These are phyloP conservation scores for Aspergillus sp. DNA, from an alignment of 2,329 filamentous ascomycete species.

Conservation along the genomic window DNA sequence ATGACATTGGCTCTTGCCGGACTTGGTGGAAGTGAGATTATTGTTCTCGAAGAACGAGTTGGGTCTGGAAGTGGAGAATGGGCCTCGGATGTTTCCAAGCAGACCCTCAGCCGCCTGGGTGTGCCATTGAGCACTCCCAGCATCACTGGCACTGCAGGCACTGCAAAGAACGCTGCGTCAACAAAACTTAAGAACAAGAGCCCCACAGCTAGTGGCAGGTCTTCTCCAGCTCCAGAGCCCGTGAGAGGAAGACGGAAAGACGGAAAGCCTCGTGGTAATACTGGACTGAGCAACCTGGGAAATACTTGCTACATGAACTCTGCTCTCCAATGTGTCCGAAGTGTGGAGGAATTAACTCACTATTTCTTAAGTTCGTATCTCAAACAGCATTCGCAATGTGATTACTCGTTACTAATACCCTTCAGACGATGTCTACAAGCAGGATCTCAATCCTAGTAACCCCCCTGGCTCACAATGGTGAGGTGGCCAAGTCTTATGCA, in stretches of 20 bases:
- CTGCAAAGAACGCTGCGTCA: conserved; percentile 25
- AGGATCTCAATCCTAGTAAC: conserved; percentile 81
- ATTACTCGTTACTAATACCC: no score
- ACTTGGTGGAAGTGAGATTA: conserved; percentile 65
- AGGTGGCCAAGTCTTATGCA: conserved; percentile 81
- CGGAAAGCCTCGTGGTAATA: conserved; percentile 67
- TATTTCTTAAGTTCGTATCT: conserved; percentile 65
- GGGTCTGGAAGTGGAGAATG: conserved; percentile 53
- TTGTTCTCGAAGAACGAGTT: conserved; percentile 79
- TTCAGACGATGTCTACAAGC: conserved; percentile 60
- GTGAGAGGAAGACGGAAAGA: conserved; percentile 67
- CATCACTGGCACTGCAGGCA: conserved; percentile 27
- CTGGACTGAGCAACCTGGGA: conserved; percentile 83
- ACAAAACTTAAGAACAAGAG: conserved; percentile 35
- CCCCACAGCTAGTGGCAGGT: conserved; percentile 54
- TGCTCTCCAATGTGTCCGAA: conserved; percentile 87
- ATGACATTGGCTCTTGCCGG: conserved; percentile 62
- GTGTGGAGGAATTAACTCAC: conserved; percentile 85
- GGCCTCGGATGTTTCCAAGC: conserved; percentile 45
- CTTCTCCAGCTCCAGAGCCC: conserved; percentile 63
- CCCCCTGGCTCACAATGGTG: conserved; percentile 79
- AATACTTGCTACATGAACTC: conserved; percentile 99
- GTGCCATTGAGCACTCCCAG: conserved; percentile 41
- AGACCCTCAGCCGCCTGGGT: conserved; percentile 43
- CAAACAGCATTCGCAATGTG: neutral